Percentiles rank a stretch among this genome's conserved stretches.
These are phyloP conservation scores for Neolentinus lepideus DNA, from an alignment of 1,284 basidiomycete genomes.

Conservation along the genomic window DNA sequence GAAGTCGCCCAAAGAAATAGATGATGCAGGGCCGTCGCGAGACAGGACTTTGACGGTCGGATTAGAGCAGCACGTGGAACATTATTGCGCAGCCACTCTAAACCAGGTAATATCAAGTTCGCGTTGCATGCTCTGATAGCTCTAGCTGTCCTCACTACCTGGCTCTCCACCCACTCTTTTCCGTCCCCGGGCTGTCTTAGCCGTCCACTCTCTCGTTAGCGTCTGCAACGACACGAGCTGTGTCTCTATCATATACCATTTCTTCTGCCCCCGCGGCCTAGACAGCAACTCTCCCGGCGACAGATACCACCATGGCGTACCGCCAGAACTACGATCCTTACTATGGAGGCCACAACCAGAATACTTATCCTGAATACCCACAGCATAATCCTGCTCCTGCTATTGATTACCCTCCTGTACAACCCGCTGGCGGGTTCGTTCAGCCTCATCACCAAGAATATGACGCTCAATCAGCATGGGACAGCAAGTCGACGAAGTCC, in stretches of 20 bases:
- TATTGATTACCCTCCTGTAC: slow-evolving; percentile 15
- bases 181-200: not conserved
- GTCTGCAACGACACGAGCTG: not conserved
- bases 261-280: not conserved
- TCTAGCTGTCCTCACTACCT: not conserved
- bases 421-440: slow-evolving; percentile 9
- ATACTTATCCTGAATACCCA: slow-evolving; percentile 15
- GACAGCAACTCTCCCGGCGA: not conserved
- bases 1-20: no score
- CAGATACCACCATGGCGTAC: slow-evolving; percentile 43
- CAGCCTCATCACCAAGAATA: slow-evolving; percentile 7
- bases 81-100: not conserved
- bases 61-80: not conserved
- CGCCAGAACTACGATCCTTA: slow-evolving; percentile 44
- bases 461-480: slow-evolving; percentile 47
- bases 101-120: not conserved
- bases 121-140: not conserved
- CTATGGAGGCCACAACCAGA: slow-evolving; percentile 10
- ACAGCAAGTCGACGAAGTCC: slow-evolving; percentile 54
- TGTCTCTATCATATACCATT: not conserved
- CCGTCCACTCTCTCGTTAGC: slow-evolving; percentile 1
- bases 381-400: slow-evolving; percentile 4
- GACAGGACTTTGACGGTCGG: not conserved
- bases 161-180: not conserved
- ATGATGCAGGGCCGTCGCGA: no score